Percentiles rank a stretch among this genome's conserved stretches.
Evolutionary conservation across 495 filamentous ascomycete genomes (phyloP).

Genomic region (Xylaria cubensis): DNA sequence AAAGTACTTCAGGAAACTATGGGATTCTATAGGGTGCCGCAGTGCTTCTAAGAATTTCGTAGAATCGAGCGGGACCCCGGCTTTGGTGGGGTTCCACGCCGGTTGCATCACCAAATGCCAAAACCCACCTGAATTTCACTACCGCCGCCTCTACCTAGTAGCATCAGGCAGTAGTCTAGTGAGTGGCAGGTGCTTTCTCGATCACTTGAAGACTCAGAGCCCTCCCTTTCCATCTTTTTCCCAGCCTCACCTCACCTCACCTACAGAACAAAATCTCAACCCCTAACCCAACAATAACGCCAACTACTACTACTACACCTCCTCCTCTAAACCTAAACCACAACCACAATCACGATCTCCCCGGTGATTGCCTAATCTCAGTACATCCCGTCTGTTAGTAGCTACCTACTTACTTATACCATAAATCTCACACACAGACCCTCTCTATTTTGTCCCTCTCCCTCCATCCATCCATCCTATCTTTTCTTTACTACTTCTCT

Average conservation of each 20-base stretch:
- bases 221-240: slow-evolving; percentile 2
- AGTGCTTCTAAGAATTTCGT: slow-evolving; percentile 31
- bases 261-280: not conserved
- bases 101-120: slow-evolving; percentile 30
- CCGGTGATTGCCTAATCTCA: not conserved
- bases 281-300: not conserved
- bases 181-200: not conserved
- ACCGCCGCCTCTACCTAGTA: not conserved
- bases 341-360: not conserved
- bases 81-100: slow-evolving; percentile 26
- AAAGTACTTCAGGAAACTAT: not conserved
- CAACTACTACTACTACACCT: not conserved
- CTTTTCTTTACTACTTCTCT: not conserved
- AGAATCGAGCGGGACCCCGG: slow-evolving; percentile 26
- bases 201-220: not conserved
- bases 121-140: not conserved
- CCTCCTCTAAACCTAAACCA: not conserved
- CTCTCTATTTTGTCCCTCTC: not conserved
- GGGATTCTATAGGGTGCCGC: slow-evolving; percentile 21
- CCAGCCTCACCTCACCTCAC: slow-evolving; percentile 19
- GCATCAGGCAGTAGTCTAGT: not conserved
- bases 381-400: not conserved
- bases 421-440: not conserved
- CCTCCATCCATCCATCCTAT: not conserved
- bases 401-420: not conserved